Percentiles rank a stretch among this genome's conserved stretches.
These are phyloP conservation scores for Trichoderma sp. DNA, from an alignment of 2,329 filamentous ascomycete genomes.

Conservation along the genomic window DNA sequence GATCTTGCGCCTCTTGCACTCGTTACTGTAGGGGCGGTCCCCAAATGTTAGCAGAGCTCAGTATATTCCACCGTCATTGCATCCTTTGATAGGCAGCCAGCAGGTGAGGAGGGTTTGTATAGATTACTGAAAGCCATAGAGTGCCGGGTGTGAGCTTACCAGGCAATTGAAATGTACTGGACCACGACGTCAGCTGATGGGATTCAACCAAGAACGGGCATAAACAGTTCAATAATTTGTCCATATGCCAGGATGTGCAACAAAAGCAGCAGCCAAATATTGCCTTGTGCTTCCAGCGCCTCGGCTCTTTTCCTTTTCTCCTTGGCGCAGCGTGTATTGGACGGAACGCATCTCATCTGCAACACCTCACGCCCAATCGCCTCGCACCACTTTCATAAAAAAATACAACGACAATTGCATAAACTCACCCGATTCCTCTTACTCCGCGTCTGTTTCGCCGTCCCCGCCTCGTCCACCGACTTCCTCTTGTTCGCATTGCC, in stretches of 20 bases:
- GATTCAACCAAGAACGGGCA: not conserved
- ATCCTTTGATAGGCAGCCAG: not conserved
- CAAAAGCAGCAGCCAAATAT: not conserved
- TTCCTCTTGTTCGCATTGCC: constrained; percentile 37
- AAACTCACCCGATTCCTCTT: constrained; percentile 57
- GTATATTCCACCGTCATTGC: not conserved
- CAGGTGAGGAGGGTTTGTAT: not conserved
- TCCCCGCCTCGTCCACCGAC: constrained; percentile 42
- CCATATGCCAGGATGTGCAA: not conserved
- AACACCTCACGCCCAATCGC: not conserved
- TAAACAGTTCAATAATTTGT: not conserved
- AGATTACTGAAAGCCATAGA: not conserved
- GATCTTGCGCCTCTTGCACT: constrained; percentile 73
- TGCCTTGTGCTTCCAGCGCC: not conserved
- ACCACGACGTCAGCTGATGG: not conserved
- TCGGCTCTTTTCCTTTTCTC: not conserved
- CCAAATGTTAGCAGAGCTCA: constrained; percentile 9
- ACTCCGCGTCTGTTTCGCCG: constrained; percentile 56
- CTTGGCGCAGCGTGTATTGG: not conserved
- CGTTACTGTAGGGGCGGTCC: constrained; percentile 51
- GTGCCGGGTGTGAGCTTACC: constrained; percentile 41
- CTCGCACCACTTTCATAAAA: not conserved
- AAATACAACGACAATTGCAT: not conserved
- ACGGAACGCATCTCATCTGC: not conserved
- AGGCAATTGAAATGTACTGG: constrained; percentile 61